A percentile compares a stretch with the other conserved stretches of the same genome.
phyloP scores from a whole-genome alignment of 2,329 filamentous ascomycete species.

The Pseudogymnoascus sp. region DNA sequence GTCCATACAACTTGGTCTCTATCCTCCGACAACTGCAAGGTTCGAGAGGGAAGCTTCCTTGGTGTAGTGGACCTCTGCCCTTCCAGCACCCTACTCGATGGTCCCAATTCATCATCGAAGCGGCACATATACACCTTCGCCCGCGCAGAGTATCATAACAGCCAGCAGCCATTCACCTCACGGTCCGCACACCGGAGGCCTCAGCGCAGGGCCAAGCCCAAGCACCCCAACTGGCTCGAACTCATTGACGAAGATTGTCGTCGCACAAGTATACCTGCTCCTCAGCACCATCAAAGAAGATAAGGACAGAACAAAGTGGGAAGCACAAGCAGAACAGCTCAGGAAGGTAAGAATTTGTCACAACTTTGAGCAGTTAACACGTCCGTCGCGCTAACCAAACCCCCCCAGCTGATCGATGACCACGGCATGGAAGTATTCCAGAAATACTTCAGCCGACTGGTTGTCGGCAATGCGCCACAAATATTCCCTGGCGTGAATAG shows the following conservation, averaged over 20 bases:
- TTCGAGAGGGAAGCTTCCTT: constrained; percentile 29
- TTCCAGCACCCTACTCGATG: constrained; percentile 11
- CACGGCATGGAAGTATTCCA: constrained; percentile 99
- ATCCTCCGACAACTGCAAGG: constrained; percentile 28
- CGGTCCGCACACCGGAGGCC: constrained; percentile 40
- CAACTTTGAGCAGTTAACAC: constrained; percentile 12
- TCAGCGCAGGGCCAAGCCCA: constrained; percentile 30
- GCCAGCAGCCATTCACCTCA: constrained; percentile 31
- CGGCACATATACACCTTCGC: constrained; percentile 31
- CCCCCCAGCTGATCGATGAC: constrained; percentile 77
- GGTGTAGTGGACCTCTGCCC: constrained; percentile 22
- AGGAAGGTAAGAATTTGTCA: constrained; percentile 59
- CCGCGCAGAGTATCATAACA: constrained; percentile 29
- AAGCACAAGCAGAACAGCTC: constrained; percentile 83
- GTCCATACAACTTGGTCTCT: constrained; percentile 12
- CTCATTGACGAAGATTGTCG: constrained; percentile 82
- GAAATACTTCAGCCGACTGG: constrained; percentile 88
- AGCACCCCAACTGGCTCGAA: constrained; percentile 41
- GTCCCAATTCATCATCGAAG: constrained; percentile 21
- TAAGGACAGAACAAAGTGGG: constrained; percentile 82
- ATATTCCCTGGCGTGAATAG: constrained; percentile 79
- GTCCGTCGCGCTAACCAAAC: constrained; percentile 3
- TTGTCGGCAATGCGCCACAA: constrained; percentile 82
- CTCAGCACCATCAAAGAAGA: constrained; percentile 93
- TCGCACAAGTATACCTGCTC: constrained; percentile 90